These are phyloP conservation scores for Aspergillus jensenii DNA, from an alignment of 2,329 filamentous ascomycete species.

Conservation along the genomic window DNA sequence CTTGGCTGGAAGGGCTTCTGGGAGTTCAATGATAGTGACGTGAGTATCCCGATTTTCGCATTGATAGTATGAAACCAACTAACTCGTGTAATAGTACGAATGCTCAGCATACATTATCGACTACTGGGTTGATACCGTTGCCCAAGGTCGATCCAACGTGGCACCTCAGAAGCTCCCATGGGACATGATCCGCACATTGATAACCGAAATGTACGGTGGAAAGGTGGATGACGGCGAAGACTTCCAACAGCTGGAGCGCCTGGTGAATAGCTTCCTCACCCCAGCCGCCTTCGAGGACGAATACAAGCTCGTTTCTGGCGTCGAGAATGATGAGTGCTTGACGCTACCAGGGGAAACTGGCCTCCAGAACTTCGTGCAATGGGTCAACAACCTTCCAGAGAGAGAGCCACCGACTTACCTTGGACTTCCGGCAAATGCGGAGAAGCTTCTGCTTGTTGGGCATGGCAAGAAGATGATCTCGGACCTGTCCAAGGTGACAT, in stretches of 20 bases:
- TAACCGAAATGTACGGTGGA: conserved; percentile 94
- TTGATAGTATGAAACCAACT: conserved; percentile 7
- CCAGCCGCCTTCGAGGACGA: conserved; percentile 89
- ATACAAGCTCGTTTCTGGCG: conserved; percentile 78
- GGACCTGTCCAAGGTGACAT: conserved; percentile 80
- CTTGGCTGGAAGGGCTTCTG: conserved; percentile 98
- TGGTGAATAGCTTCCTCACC: conserved; percentile 78
- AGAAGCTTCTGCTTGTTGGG: conserved; percentile 89
- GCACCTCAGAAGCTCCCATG: conserved; percentile 92
- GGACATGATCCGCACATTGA: conserved; percentile 88
- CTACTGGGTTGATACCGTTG: conserved; percentile 82
- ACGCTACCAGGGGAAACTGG: conserved; percentile 77
- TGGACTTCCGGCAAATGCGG: conserved; percentile 89
- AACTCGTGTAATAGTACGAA: conserved; percentile 67
- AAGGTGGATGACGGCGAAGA: conserved; percentile 93
- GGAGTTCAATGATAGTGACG: conserved; percentile 98
- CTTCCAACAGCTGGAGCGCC: conserved; percentile 68
- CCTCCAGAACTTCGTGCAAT: conserved; percentile 81
- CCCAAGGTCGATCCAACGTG: conserved; percentile 85
- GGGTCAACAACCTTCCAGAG: conserved; percentile 91
- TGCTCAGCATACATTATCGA: conserved; percentile 96
- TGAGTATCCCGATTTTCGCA: too few relatives aligned
- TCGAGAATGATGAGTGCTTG: conserved; percentile 61
- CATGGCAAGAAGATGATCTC: conserved; percentile 81
- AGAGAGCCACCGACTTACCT: conserved; percentile 94